These are phyloP conservation scores for Colletotrichum acutatum DNA, from an alignment of 2,329 filamentous ascomycete species.

Conservation along the genomic window DNA sequence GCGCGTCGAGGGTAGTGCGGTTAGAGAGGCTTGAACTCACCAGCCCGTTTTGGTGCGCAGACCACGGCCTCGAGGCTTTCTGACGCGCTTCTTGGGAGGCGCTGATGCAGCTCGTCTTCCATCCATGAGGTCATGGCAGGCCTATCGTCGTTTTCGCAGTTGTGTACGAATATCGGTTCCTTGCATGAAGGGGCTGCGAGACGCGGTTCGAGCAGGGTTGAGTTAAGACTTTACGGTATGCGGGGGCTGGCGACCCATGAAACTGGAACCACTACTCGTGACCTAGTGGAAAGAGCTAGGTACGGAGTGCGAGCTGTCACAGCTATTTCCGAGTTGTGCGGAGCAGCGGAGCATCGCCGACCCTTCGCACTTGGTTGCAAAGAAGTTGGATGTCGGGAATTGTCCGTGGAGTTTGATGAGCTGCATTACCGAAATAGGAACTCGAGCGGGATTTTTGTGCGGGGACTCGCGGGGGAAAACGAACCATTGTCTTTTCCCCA, in stretches of 20 bases:
- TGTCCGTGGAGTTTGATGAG: constrained; percentile 4
- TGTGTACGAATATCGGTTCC: background rate
- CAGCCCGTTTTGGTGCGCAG: constrained; percentile 57
- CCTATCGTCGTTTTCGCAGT: background rate
- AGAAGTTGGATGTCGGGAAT: constrained; percentile 1
- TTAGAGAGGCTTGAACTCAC: constrained; percentile 34
- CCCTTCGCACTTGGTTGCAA: background rate
- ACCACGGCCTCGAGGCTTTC: constrained; percentile 54
- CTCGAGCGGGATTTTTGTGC: constrained; percentile 5
- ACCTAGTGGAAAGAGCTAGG: background rate
- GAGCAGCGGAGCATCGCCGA: constrained; percentile 1
- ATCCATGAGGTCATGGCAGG: constrained; percentile 31
- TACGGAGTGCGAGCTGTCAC: background rate
- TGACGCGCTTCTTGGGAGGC: constrained; percentile 35
- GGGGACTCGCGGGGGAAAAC: background rate
- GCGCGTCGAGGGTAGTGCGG: background rate
- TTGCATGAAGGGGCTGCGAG: constrained; percentile 12
- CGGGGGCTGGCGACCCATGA: background rate
- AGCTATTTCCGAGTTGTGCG: constrained; percentile 15
- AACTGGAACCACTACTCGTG: background rate
- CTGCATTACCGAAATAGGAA: background rate
- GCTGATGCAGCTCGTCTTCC: constrained; percentile 20
- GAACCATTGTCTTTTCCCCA: constrained; percentile 5
- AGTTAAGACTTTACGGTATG: background rate
- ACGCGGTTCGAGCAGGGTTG: constrained; percentile 19